Conservation (phyloP, 768 basidiomycete species). For the Suillus plorans region DNA sequence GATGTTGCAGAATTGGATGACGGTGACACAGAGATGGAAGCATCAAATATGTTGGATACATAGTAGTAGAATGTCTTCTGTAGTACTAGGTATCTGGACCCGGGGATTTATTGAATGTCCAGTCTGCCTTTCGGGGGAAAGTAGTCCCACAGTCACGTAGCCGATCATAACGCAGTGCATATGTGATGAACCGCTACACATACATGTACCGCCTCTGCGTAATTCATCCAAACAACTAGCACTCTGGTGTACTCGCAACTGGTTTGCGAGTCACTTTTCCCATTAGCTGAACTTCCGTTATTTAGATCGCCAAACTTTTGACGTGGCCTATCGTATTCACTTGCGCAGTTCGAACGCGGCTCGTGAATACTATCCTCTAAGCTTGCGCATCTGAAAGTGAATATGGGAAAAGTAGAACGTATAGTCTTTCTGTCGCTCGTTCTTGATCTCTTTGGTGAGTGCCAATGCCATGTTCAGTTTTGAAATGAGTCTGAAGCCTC, state of each 20-base stretch:
- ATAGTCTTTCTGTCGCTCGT: slow-evolving; percentile 90
- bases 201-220: not conserved
- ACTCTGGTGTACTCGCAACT: not conserved
- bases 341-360: not conserved
- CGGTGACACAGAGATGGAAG: slow-evolving; percentile 13
- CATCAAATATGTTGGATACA: not conserved
- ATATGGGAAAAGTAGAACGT: slow-evolving; percentile 69
- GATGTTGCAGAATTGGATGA: slow-evolving; percentile 25
- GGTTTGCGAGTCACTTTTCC: not conserved
- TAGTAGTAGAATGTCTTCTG: not conserved
- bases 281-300: not conserved
- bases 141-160: not conserved
- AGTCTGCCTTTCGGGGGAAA: not conserved
- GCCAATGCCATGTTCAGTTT: not conserved
- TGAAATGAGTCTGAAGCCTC: slow-evolving; percentile 15
- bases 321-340: not conserved
- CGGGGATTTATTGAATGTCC: too few species aligned
- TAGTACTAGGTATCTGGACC: not conserved
- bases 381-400: not conserved
- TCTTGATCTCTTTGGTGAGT: slow-evolving; percentile 78
- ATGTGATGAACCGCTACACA: not conserved
- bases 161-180: not conserved
- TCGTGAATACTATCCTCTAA: not conserved
- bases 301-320: not conserved
- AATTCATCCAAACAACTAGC: not conserved